phyloP scores from a whole-genome alignment of 768 basidiomycete genomes.

The Suillus discolor region DNA sequence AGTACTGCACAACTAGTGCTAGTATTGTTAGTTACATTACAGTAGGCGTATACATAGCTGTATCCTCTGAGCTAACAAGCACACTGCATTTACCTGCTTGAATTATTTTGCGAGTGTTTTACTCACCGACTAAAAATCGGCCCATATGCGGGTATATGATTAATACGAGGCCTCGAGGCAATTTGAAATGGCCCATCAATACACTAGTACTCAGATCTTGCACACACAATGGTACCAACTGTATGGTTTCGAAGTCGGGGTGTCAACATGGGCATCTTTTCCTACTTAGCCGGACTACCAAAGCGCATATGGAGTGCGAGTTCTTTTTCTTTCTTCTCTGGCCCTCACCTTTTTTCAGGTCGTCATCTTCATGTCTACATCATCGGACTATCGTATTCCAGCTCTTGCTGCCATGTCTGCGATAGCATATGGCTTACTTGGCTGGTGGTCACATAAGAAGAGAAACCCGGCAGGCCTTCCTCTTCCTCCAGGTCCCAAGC shows the following conservation, averaged over 20 bases:
- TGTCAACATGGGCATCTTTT: not conserved
- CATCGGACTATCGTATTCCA: slow-evolving; percentile 19
- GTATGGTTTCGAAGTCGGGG: not conserved
- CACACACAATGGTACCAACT: not conserved
- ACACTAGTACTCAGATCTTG: not conserved
- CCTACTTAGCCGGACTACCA: not conserved
- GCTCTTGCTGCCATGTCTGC: slow-evolving; percentile 16
- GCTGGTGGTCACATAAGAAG: slow-evolving; percentile 13
- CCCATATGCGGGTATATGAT: not conserved
- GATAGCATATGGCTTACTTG: slow-evolving; percentile 9
- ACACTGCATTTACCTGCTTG: too few species aligned
- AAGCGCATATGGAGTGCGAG: not conserved
- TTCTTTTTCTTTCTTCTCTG: not conserved
- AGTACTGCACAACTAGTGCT: too few species aligned
- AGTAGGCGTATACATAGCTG: too few species aligned
- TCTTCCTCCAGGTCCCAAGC: slow-evolving; percentile 56
- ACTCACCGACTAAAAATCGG: too few species aligned
- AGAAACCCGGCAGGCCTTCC: slow-evolving; percentile 11
- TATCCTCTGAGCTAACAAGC: too few species aligned
- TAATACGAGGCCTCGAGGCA: not conserved
- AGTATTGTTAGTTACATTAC: too few species aligned
- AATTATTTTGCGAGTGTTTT: too few species aligned
- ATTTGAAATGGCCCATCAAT: not conserved
- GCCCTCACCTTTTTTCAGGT: not conserved
- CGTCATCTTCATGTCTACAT: not conserved